Evolutionary conservation across 257 asterid species (phyloP), one percentile per base, ranked within the genome.

Genomic region (Scutellaria baicalensis): DNA sequence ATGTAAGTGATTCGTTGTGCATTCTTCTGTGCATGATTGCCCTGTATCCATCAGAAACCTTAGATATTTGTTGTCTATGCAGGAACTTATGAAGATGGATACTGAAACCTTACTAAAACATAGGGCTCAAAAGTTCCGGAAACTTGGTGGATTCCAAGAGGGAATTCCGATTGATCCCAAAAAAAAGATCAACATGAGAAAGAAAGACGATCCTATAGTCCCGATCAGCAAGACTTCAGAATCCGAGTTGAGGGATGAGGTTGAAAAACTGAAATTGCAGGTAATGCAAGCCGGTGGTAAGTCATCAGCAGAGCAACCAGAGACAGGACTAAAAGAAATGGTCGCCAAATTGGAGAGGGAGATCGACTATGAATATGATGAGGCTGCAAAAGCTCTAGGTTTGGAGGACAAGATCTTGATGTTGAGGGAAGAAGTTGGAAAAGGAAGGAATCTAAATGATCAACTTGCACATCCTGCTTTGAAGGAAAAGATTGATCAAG

Each of bases 21-120:
- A 4, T 49, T 17, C 40, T 38, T 42, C 20, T 63, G 61, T 27
- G 60, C 33, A 27, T 36, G 40, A 38, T 18, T 40, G 8, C 36
- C 54, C 40, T 51, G 21, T 39, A 57, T 18, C 69, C 47, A 47
- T 73, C 67, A 55, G 35, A 38, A 69, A 59, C 59, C 77, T 79
- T 45, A 59, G 58, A 59, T 31, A 11, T 70, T 40, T 68, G 57
- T 56, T 66, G 31, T 27, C 61, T 75, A 16, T 81, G 44, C 84
- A 93, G 99, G 96, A 89, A 84, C 94, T 91, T 51, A 59, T 13
- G 8, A 84, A 85, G 68, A 82, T 93, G 97, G 94, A 91, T 77
- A 78, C 79, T 11, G 81, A 82, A 65, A 79, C 85, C 38, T 77
- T 93, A 72, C 55, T 93, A 60, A 84, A 84, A 72, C 97, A 91